A percentile compares a stretch with the other conserved stretches of the same genome.
Evolutionary conservation across 2,329 filamentous ascomycete genomes (phyloP).

Genomic region (Paraconiothyrium brasiliense): DNA sequence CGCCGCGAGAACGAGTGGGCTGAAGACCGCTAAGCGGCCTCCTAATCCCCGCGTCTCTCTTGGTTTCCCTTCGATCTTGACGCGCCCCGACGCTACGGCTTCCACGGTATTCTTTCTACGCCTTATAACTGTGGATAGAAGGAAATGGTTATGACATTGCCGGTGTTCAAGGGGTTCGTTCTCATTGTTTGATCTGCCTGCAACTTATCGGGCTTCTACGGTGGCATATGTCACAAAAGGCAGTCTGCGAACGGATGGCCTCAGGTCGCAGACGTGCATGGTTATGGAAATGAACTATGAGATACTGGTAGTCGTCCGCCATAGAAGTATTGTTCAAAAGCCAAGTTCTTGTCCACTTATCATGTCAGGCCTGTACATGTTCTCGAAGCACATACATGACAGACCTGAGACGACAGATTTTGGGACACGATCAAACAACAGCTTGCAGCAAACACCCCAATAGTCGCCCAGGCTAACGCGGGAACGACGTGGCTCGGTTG

Average conservation of each 20-base stretch:
- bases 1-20: constrained; percentile 65
- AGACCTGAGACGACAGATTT: neutral
- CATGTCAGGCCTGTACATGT: neutral
- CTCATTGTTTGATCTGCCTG: constrained; percentile 11
- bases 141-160: constrained; percentile 8
- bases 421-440: neutral
- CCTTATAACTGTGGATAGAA: constrained; percentile 5
- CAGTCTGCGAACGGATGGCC: constrained; percentile 1
- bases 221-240: neutral
- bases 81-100: constrained; percentile 8
- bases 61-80: neutral
- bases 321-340: constrained; percentile 7
- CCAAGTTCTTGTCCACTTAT: neutral
- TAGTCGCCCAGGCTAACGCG: neutral
- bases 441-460: neutral
- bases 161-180: constrained; percentile 18
- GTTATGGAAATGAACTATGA: neutral
- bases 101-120: constrained; percentile 7
- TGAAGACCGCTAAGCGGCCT: constrained; percentile 48
- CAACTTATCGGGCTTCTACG: neutral
- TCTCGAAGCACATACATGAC: neutral
- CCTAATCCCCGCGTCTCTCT: neutral
- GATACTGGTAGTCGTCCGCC: constrained; percentile 5
- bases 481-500: constrained; percentile 1
- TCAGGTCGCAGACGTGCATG: neutral